A percentile compares a stretch with the other conserved stretches of the same genome.
phyloP scores from a whole-genome alignment of 2,329 filamentous ascomycete genomes.

The Fusarium nisikadoi region DNA sequence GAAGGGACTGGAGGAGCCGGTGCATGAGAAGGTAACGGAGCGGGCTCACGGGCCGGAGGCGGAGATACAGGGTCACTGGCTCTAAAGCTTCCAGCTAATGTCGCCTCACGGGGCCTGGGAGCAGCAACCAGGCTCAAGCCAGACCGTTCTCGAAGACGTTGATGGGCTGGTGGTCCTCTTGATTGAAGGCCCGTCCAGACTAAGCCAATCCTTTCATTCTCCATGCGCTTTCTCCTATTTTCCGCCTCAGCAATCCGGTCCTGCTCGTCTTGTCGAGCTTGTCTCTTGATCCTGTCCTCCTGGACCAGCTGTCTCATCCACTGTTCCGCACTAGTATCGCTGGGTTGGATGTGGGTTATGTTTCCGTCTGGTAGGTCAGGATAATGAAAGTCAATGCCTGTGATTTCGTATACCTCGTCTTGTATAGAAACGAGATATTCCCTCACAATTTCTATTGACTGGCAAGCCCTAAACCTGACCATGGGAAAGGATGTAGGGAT shows the following conservation, averaged over 20 bases:
- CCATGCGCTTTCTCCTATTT: background rate
- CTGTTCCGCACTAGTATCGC: conserved; percentile 8
- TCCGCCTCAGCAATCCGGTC: background rate
- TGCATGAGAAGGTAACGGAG: background rate
- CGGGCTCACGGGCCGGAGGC: background rate
- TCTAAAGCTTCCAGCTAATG: background rate
- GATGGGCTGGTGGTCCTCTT: background rate
- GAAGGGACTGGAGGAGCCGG: background rate
- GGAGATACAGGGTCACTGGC: background rate
- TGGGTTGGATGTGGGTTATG: background rate
- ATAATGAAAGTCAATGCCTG: conserved; percentile 5
- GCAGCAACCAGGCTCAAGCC: background rate
- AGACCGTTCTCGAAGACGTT: background rate
- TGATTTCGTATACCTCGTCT: background rate
- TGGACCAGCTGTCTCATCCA: conserved; percentile 9
- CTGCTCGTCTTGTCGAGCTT: background rate
- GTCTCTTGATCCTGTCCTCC: background rate
- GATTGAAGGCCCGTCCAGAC: background rate
- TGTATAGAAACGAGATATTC: background rate
- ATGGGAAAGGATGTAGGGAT: background rate
- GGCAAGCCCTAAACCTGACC: background rate
- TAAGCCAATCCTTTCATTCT: background rate
- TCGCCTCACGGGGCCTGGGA: background rate
- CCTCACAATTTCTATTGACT: background rate
- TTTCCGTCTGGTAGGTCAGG: background rate